Conservation (phyloP, 2,329 filamentous ascomycete genomes). For the Aspergillus fumigatus region DNA sequence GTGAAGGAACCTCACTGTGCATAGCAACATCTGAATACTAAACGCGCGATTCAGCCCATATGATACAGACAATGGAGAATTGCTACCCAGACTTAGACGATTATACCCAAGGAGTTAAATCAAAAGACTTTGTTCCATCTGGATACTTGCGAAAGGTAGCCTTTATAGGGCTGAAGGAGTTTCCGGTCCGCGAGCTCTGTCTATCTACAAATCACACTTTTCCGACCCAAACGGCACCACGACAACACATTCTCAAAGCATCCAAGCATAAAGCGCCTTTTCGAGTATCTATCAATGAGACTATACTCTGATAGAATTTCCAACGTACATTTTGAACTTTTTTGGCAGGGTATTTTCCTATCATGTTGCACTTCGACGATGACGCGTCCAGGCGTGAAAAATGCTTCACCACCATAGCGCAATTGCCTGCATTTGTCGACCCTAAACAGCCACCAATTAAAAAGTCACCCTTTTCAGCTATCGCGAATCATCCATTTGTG, state of each 20-base stretch:
- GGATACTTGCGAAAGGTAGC: background rate
- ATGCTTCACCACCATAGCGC: conserved; percentile 69
- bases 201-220: background rate
- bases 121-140: background rate
- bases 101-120: background rate
- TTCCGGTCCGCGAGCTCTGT: background rate
- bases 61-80: no score
- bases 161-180: background rate
- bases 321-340: background rate
- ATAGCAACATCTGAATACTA: background rate
- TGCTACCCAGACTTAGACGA: background rate
- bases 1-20: background rate
- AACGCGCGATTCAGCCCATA: background rate
- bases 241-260: background rate
- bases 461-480: conserved; percentile 69
- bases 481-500: conserved; percentile 61
- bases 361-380: conserved; percentile 44
- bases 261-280: background rate
- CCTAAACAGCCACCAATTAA: conserved; percentile 65
- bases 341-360: background rate
- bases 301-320: background rate
- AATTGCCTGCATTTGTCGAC: conserved; percentile 64
- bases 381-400: conserved; percentile 46
- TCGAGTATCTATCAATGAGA: background rate
- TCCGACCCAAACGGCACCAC: background rate